Base-by-base conservation (phyloP, 148 eudicot genomes). In the Suaeda aralocaspica region DNA sequence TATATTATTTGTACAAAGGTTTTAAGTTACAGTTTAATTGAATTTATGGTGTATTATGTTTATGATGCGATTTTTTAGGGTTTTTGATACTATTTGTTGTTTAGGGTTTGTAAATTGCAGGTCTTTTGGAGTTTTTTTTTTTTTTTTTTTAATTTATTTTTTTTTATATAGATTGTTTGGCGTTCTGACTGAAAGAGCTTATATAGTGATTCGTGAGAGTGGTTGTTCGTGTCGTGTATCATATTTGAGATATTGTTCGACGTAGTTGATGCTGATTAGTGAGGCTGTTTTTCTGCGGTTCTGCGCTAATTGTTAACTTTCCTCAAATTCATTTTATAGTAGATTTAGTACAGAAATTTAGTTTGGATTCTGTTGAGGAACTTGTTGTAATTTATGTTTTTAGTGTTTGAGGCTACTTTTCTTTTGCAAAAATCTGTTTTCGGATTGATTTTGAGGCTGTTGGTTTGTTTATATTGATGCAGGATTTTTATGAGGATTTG, bases 401-500 rank as follows among this genome's bases (percentile, higher is more conserved):
- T n/a, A n/a, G 24, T 1, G 15, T 45, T 45, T 8, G 6, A 26
- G 15, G n/a, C 0, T 59, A 31, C 16, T 18, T 31, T 30, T 30
- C 22, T 30, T 5, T 30, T 33, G 41, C 19, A 25, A 25, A 21
- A 18, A 58, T 19, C 41, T 9, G 10, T 5, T 71, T 15, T 25
- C 10, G 29, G 55, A 10, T 16, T 64, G 50, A 22, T 24, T 4
- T 33, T 34, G 26, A 15, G 51, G 36, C 19, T 56, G 51, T n/a
- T 58, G 0, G 33, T 68, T 57, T 72, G 65, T 6, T 33, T 24
- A 18, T 26, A 13, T 45, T 15, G 24, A 9, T 82, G 75, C 86
- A 89, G 97, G 98, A 92, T 79, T 92, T 92, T 69, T 92, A 92
- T 56, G 98, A 92, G 75, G 98, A 92, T 82, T 69, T 92, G 45